Evolutionary conservation across 2,329 filamentous ascomycete genomes (phyloP), one percentile per base, ranked within the genome.

Genomic region (Pseudocercospora pini-densiflorae): DNA sequence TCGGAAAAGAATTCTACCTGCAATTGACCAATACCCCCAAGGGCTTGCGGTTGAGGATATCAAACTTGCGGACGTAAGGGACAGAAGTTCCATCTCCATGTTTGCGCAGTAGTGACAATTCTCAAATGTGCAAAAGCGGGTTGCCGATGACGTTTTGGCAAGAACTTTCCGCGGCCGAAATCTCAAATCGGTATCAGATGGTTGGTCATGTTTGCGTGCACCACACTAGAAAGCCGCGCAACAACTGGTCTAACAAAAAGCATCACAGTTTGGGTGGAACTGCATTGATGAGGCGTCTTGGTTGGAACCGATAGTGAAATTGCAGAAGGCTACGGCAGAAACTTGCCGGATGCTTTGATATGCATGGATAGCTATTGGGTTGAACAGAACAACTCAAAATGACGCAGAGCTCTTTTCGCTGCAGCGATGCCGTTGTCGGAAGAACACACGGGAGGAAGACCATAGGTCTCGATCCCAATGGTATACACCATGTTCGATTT

Each of bases 91-190:
- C 12, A 43, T 43, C 14, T 43, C 40, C 40, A 19, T 43, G 40
- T 19, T 43, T 43, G 40, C 40, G 40, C 40, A 43, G 40, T n/a
- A 43, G 40, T 43, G 40, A 43, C 40, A 43, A 19, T 36, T 16
- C 33, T 36, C 33, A 36, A 36, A 29, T 27, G 12, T 31, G 12
- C 21, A 29, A 29, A 54, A 55, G 27, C 27, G 51, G 9, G 8
- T 33, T 27, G 51, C 7, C 24, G 5, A 55, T 55, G 51, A 33
- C 51, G 51, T 55, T 31, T 2, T n/a, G 29, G 57, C 4, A n/a
- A 33, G 40, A 53, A 29, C 29, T 49, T 29, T 53, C 49, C 59
- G 49, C 59, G 47, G 51, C 61, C 61, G 16, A 57, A 43, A 47
- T 27, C 24, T 43, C n/a, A 14, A 57, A 29, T 29, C 40, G 57